Evolutionary conservation across 306 rosid genomes (phyloP).

Genomic region (Ceratonia siliqua): DNA sequence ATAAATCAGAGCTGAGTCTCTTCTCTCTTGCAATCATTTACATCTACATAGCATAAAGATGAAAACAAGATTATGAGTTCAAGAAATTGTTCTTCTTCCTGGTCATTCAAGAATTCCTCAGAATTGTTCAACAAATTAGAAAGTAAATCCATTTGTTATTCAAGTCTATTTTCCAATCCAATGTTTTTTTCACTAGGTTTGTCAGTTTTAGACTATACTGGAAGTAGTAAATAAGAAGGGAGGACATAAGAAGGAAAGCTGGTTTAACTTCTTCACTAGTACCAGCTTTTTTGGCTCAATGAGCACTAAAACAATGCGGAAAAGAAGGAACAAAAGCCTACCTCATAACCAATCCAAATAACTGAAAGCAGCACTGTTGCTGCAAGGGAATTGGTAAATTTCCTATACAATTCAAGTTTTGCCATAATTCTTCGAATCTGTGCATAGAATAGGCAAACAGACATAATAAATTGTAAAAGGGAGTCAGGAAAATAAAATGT

Average conservation of each 20-base stretch:
- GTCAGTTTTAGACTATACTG: not conserved
- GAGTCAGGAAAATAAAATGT: slow-evolving; percentile 1
- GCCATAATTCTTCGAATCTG: slow-evolving; percentile 62
- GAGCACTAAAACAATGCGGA: not conserved
- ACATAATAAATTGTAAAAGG: slow-evolving; percentile 13
- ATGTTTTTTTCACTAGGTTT: slow-evolving; percentile 6
- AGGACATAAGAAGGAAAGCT: not conserved
- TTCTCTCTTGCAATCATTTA: not conserved
- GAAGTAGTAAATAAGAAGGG: not conserved
- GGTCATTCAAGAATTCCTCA: slow-evolving; percentile 6
- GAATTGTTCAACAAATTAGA: not conserved
- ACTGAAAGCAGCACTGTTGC: slow-evolving; percentile 65
- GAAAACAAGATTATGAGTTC: not conserved
- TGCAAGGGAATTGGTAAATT: slow-evolving; percentile 70
- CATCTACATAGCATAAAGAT: not conserved
- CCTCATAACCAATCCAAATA: slow-evolving; percentile 75
- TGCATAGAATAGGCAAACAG: slow-evolving; percentile 2
- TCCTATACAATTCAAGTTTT: slow-evolving; percentile 72
- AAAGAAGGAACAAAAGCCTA: slow-evolving; percentile 23
- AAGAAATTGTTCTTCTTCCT: not conserved
- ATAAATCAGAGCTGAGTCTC: slow-evolving; percentile 15
- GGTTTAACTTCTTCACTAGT: not conserved
- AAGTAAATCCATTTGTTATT: not conserved
- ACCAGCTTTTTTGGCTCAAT: not conserved
- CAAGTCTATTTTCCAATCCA: not conserved